Conservation (phyloP, 202 grass and related monocot species). For the Saccharum hybrid region DNA sequence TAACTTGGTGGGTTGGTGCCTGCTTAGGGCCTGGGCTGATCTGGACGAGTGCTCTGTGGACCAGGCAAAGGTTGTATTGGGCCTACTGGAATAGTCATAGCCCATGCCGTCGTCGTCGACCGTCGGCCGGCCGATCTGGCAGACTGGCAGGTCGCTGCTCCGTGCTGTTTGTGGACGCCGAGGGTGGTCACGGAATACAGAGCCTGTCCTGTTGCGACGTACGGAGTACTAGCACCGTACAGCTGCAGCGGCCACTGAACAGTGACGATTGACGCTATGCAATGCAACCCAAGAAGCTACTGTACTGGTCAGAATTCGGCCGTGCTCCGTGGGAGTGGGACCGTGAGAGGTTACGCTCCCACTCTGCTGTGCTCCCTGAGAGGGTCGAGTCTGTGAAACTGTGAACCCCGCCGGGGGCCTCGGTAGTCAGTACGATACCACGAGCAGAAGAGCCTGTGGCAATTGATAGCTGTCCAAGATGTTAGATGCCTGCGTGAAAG, state of each 20-base stretch:
- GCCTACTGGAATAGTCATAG: slow-evolving; percentile 13
- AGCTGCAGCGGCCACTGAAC: background rate
- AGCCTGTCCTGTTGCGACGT: background rate
- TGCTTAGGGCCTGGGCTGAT: too few species aligned
- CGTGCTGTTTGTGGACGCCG: background rate
- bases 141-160: slow-evolving; percentile 36
- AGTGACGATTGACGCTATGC: background rate
- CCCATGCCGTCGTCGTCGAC: background rate
- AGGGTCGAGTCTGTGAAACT: too few species aligned
- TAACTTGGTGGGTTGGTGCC: background rate
- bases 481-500: background rate
- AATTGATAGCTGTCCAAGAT: background rate
- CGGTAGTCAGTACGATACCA: background rate
- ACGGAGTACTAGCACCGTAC: background rate
- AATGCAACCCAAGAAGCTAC: background rate
- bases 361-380: too few species aligned
- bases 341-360: too few species aligned
- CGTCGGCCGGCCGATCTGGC: background rate
- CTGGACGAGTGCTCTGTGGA: background rate
- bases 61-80: background rate
- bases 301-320: too few species aligned
- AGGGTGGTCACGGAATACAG: too few species aligned
- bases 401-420: background rate
- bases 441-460: background rate
- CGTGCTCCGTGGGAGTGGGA: too few species aligned